Conservation (phyloP, 75 land plant genomes). For the Sequoiadendron giganteum region DNA sequence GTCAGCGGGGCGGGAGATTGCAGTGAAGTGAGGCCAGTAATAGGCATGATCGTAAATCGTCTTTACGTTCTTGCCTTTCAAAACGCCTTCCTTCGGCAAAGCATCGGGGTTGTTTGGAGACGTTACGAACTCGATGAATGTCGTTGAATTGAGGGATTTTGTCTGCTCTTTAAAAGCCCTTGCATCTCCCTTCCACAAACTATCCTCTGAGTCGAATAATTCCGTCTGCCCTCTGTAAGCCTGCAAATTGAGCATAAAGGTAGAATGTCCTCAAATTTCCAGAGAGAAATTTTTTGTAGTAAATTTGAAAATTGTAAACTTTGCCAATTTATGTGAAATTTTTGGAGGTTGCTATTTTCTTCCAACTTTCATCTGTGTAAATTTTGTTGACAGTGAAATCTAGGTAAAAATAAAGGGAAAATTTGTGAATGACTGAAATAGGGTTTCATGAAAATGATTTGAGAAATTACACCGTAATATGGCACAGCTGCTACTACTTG, state of each 20-base stretch:
- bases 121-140: no score
- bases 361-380: no score
- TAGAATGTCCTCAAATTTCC: no score
- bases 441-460: no score
- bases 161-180: background rate
- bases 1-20: slow-evolving; percentile 59
- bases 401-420: no score
- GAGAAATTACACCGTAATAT: slow-evolving; percentile 38
- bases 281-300: no score
- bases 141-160: no score
- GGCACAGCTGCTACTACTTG: slow-evolving; percentile 44
- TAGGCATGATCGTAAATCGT: slow-evolving; percentile 31
- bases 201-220: background rate
- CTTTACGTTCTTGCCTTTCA: slow-evolving; percentile 22
- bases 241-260: slow-evolving; percentile 17
- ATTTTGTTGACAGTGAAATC: no score
- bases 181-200: slow-evolving; percentile 34
- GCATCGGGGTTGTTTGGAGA: slow-evolving; percentile 69
- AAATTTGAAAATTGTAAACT: no score
- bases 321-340: no score
- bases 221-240: slow-evolving; percentile 33
- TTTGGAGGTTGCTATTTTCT: no score
- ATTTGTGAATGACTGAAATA: no score
- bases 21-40: slow-evolving; percentile 65
- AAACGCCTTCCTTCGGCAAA: slow-evolving; percentile 21